phyloP scores from a whole-genome alignment of 2,329 filamentous ascomycete species.

The Hypoxylon sp. region DNA sequence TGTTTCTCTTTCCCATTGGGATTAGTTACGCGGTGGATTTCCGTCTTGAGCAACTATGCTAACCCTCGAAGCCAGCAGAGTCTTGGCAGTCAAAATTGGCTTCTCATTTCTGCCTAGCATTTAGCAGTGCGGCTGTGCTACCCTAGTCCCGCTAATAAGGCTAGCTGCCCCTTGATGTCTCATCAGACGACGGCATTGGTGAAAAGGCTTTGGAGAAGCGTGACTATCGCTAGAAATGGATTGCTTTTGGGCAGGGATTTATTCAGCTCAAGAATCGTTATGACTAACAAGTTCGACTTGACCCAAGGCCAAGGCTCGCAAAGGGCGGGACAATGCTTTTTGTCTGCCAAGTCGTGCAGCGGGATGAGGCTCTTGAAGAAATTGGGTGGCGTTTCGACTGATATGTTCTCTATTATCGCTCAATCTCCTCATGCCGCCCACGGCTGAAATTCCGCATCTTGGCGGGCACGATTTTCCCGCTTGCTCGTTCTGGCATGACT shows the following conservation, averaged over 20 bases:
- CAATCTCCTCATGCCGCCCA: background rate
- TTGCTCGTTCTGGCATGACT: slow-evolving; percentile 1
- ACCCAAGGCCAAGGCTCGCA: slow-evolving; percentile 16
- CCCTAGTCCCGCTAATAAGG: slow-evolving; percentile 34
- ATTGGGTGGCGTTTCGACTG: slow-evolving; percentile 4
- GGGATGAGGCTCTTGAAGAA: slow-evolving; percentile 5
- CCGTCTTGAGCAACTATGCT: slow-evolving; percentile 1
- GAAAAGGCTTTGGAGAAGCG: slow-evolving; percentile 10
- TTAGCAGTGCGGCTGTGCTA: slow-evolving; percentile 30
- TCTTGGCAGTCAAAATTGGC: slow-evolving; percentile 37
- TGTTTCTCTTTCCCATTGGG: background rate
- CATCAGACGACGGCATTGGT: slow-evolving; percentile 24
- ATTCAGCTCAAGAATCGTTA: slow-evolving; percentile 30
- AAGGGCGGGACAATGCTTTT: background rate
- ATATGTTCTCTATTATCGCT: background rate
- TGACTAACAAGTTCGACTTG: slow-evolving; percentile 27
- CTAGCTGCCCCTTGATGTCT: slow-evolving; percentile 34
- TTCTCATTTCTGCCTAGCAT: slow-evolving; percentile 20
- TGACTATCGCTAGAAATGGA: slow-evolving; percentile 17
- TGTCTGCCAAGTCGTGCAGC: background rate
- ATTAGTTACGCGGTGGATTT: background rate
- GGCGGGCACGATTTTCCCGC: background rate
- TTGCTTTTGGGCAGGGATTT: slow-evolving; percentile 23
- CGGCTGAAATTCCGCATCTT: background rate
- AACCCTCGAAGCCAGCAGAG: slow-evolving; percentile 4